phyloP scores from a whole-genome alignment of 2,329 filamentous ascomycete species.

The Fragosphaeria purpurea region DNA sequence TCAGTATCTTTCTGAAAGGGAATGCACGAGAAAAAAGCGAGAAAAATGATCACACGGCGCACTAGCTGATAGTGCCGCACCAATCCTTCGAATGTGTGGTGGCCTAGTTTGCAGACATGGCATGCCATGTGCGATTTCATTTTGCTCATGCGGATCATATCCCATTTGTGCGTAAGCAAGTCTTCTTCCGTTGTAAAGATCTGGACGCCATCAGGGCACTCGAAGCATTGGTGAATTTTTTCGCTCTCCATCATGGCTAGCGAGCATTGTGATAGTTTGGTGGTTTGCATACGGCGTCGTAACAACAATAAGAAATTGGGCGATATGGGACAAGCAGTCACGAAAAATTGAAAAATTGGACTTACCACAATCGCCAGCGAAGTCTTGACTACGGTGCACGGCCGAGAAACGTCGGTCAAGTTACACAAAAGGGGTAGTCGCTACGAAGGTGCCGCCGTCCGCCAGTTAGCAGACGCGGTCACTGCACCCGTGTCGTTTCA shows the following conservation, averaged over 20 bases:
- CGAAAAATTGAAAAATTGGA: no score
- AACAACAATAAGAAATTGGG: no score
- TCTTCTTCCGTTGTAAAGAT: constrained; percentile 13
- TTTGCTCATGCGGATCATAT: constrained; percentile 15
- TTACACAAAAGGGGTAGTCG: no score
- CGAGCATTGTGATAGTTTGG: no score
- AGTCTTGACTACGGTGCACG: no score
- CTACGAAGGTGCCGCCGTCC: no score
- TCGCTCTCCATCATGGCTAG: constrained; percentile 2
- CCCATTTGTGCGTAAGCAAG: constrained; percentile 18
- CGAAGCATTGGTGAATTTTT: constrained; percentile 10
- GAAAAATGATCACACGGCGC: constrained; percentile 5
- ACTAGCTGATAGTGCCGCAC: constrained; percentile 27
- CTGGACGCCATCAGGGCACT: constrained; percentile 11
- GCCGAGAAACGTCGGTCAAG: no score
- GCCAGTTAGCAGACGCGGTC: no score
- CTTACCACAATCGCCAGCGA: no score
- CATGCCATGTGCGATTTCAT: constrained; percentile 25
- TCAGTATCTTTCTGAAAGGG: not conserved
- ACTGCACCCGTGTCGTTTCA: no score
- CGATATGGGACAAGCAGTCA: no score
- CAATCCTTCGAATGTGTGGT: constrained; percentile 23
- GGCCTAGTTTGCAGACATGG: constrained; percentile 27
- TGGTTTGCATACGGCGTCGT: no score
- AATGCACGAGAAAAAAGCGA: not conserved